phyloP scores from a whole-genome alignment of 2,329 filamentous ascomycete species.

The Tolypocladium pustulatum region DNA sequence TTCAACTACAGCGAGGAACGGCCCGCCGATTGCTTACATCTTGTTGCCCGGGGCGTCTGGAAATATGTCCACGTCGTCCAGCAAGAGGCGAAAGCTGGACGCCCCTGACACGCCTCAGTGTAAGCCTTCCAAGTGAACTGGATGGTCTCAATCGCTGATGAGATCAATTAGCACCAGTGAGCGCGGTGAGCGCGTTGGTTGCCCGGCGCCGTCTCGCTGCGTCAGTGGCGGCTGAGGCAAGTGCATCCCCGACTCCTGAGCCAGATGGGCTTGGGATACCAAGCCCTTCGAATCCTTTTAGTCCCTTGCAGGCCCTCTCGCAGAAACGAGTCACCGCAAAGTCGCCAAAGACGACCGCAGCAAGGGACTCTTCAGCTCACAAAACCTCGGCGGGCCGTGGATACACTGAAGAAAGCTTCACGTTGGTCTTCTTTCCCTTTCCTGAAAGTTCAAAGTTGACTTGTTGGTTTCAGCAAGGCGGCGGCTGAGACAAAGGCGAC shows the following conservation, averaged over 20 bases:
- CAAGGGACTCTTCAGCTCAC: background rate
- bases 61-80: conserved; percentile 11
- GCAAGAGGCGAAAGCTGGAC: conserved; percentile 25
- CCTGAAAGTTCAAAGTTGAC: background rate
- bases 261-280: conserved; percentile 9
- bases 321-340: conserved; percentile 4
- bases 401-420: background rate
- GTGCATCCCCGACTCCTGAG: background rate
- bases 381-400: background rate
- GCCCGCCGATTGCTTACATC: conserved; percentile 3
- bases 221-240: conserved; percentile 6
- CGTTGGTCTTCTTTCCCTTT: background rate
- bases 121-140: conserved; percentile 9
- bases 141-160: background rate
- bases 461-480: background rate
- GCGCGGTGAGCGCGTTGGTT: conserved; percentile 26
- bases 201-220: conserved; percentile 19
- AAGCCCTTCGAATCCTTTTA: conserved; percentile 18
- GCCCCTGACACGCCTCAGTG: conserved; percentile 15
- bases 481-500: background rate
- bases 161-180: conserved; percentile 12
- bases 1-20: background rate
- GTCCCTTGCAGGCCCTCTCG: conserved; percentile 12
- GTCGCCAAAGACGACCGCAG: conserved; percentile 10
- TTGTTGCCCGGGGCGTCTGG: background rate